Evolutionary conservation across 2,329 filamentous ascomycete species (phyloP).

Genomic region (Alternaria consortialis): DNA sequence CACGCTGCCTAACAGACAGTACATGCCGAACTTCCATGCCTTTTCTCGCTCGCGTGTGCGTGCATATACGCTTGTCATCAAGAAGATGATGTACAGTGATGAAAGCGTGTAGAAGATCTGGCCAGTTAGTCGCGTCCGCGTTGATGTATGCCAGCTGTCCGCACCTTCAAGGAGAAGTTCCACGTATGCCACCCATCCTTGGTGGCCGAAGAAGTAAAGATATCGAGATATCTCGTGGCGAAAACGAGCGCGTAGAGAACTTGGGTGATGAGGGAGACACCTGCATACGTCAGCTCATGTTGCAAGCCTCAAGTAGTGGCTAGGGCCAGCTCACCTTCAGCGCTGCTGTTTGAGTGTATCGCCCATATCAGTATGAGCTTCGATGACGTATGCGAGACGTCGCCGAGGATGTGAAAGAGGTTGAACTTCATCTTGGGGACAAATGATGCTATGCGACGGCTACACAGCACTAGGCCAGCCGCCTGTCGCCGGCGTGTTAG

Average conservation of each 20-base stretch:
- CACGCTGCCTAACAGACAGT: slow-evolving; percentile 71
- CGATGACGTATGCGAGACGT: slow-evolving; percentile 83
- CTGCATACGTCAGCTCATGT: slow-evolving; percentile 52
- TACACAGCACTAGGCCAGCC: slow-evolving; percentile 39
- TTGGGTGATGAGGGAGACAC: slow-evolving; percentile 91
- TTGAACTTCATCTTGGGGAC: slow-evolving; percentile 49
- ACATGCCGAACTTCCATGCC: slow-evolving; percentile 88
- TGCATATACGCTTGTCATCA: slow-evolving; percentile 88
- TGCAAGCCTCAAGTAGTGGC: background rate
- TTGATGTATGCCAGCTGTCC: background rate
- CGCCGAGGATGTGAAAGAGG: slow-evolving; percentile 79
- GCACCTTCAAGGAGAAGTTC: slow-evolving; percentile 78
- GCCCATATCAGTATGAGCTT: slow-evolving; percentile 92
- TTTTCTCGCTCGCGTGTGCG: slow-evolving; percentile 89
- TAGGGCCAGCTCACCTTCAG: slow-evolving; percentile 69
- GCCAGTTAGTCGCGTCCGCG: slow-evolving; percentile 19
- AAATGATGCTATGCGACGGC: slow-evolving; percentile 20
- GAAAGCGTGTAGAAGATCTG: slow-evolving; percentile 82
- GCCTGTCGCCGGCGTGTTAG: slow-evolving; percentile 21
- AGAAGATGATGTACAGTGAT: slow-evolving; percentile 83
- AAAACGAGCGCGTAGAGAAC: slow-evolving; percentile 88
- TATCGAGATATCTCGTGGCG: slow-evolving; percentile 83
- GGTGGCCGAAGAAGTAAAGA: slow-evolving; percentile 65
- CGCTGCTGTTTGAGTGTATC: slow-evolving; percentile 86
- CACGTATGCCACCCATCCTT: slow-evolving; percentile 47